Evolutionary conservation across 1,139 yeast genomes (phyloP).

Genomic region (Kodamaea derodonti): DNA sequence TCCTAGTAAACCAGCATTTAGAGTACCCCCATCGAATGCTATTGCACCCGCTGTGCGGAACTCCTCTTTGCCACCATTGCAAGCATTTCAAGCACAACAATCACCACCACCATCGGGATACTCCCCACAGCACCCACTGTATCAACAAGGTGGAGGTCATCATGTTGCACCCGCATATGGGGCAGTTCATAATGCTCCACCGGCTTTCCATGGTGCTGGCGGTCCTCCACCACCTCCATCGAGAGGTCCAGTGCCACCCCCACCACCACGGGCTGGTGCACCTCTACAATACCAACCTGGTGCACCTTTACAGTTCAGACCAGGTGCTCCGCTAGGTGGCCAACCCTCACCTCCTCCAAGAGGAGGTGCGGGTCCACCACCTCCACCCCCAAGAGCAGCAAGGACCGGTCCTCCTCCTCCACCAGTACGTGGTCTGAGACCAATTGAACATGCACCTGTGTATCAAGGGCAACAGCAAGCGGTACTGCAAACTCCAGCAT

Average conservation of each 20-base stretch:
- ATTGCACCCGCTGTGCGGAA: constrained; percentile 18
- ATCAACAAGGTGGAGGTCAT: constrained; percentile 1
- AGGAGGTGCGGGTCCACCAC: constrained; percentile 18
- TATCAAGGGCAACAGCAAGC: constrained; percentile 4
- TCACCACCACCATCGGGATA: constrained; percentile 13
- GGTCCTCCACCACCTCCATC: constrained; percentile 16
- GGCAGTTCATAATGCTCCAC: constrained; percentile 1
- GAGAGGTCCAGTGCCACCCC: constrained; percentile 25
- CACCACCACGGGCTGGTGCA: constrained; percentile 24
- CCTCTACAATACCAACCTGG: constrained; percentile 31
- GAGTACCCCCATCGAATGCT: constrained; percentile 28
- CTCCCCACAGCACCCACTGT: constrained; percentile 19
- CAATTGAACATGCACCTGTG: constrained; percentile 5
- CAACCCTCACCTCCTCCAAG: constrained; percentile 11
- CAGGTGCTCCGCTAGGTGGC: constrained; percentile 1
- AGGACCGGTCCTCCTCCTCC: constrained; percentile 21
- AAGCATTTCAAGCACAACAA: neutral
- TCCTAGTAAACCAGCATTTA: constrained; percentile 15
- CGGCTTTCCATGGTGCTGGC: constrained; percentile 6
- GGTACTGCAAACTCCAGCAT: constrained; percentile 18
- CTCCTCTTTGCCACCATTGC: constrained; percentile 4
- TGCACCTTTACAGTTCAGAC: neutral
- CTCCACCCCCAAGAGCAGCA: constrained; percentile 23
- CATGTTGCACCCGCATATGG: constrained; percentile 3
- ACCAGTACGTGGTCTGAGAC: constrained; percentile 24